Percentiles rank a stretch among this genome's conserved stretches.
These are phyloP conservation scores for Diaporthe ilicicola DNA, from an alignment of 2,329 filamentous ascomycete species.

Conservation along the genomic window DNA sequence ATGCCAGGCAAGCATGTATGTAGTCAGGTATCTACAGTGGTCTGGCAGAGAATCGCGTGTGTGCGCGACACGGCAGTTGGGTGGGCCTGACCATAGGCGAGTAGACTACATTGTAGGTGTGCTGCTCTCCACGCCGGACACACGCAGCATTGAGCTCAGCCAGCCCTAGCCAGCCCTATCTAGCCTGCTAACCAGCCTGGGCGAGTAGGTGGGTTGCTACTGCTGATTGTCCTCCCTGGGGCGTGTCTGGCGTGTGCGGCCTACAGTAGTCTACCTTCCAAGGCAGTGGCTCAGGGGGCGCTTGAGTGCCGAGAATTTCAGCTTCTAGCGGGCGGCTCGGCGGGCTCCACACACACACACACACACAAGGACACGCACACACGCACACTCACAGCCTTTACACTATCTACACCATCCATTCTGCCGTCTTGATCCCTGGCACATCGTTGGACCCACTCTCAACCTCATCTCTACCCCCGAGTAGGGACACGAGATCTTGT, in stretches of 20 bases:
- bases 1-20: neutral
- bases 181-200: neutral
- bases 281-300: conserved; percentile 15
- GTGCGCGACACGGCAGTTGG: neutral
- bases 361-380: neutral
- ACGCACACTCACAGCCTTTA: neutral
- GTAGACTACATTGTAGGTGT: no score
- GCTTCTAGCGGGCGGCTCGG: conserved; percentile 3
- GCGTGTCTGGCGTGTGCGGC: neutral
- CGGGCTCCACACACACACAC: neutral
- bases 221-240: neutral
- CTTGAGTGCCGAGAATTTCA: conserved; percentile 14
- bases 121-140: neutral
- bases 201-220: neutral
- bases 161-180: conserved; percentile 18
- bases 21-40: no score
- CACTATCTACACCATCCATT: neutral
- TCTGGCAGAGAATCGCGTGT: neutral
- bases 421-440: conserved; percentile 1
- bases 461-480: neutral
- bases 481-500: neutral
- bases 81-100: neutral
- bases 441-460: neutral
- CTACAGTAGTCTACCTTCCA: no score
- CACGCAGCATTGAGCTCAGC: neutral